Percentiles rank a stretch among this genome's conserved stretches.
phyloP scores from a whole-genome alignment of 1,284 basidiomycete genomes.

The Gymnopus androsaceus region DNA sequence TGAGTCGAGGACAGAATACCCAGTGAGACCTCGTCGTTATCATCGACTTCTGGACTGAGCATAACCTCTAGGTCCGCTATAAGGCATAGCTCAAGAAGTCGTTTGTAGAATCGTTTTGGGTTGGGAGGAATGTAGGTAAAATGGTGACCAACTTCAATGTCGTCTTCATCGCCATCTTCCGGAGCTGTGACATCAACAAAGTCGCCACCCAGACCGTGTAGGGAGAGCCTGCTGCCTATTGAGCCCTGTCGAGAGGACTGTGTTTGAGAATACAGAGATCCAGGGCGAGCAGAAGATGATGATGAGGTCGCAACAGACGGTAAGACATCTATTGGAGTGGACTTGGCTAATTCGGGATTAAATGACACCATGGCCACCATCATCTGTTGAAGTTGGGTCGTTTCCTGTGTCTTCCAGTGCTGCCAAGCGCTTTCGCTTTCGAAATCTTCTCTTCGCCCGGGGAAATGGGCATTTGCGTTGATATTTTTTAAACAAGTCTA shows the following conservation, averaged over 20 bases:
- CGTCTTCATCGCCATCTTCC: conserved; percentile 50
- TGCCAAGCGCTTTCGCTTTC: conserved; percentile 79
- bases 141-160: conserved; percentile 73
- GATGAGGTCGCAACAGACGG: conserved; percentile 41
- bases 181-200: conserved; percentile 37
- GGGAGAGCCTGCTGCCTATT: conserved; percentile 65
- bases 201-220: conserved; percentile 41
- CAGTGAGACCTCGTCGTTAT: conserved; percentile 94
- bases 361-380: conserved; percentile 87
- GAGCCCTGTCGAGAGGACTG: conserved; percentile 55
- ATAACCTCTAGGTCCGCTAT: conserved; percentile 88
- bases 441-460: conserved; percentile 88
- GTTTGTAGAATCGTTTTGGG: conserved; percentile 82
- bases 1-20: conserved; percentile 88
- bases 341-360: conserved; percentile 87
- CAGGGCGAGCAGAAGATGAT: conserved; percentile 49
- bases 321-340: conserved; percentile 58
- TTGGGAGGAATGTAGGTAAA: conserved; percentile 92
- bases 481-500: conserved; percentile 92
- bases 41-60: conserved; percentile 83
- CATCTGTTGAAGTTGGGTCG: conserved; percentile 81
- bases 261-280: conserved; percentile 50
- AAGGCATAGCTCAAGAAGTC: conserved; percentile 84
- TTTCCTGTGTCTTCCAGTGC: conserved; percentile 85
- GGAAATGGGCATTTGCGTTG: conserved; percentile 81